phyloP scores from a whole-genome alignment of 345 rosid genomes.

The Hevea brasiliensis region DNA sequence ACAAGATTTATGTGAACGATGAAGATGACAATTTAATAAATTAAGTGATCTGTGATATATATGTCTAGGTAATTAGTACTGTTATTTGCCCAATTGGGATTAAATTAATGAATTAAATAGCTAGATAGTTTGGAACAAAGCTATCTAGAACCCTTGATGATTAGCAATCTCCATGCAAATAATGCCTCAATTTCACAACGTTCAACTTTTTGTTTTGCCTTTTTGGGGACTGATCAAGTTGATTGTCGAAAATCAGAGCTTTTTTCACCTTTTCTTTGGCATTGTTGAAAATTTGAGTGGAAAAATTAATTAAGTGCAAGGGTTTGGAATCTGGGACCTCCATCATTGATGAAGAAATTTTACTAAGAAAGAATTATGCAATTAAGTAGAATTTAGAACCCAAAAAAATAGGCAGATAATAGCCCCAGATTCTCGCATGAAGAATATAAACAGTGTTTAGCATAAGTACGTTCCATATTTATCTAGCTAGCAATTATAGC shows the following conservation, averaged over 20 bases:
- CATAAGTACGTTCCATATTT: not conserved
- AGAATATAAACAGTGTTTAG: not conserved
- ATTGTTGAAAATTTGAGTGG: no score
- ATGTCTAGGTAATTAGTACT: no score
- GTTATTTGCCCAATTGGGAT: not conserved
- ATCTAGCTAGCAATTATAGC: not conserved
- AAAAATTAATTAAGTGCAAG: no score
- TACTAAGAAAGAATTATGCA: no score
- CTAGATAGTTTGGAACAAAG: not conserved
- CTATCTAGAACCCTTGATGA: slow-evolving; percentile 11
- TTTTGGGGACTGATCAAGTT: not conserved
- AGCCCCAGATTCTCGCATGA: no score
- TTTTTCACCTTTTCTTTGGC: no score
- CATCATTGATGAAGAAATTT: no score
- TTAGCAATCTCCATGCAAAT: slow-evolving; percentile 9
- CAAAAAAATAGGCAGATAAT: no score
- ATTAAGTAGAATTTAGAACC: no score
- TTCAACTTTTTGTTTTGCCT: slow-evolving; percentile 18
- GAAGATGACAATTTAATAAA: no score
- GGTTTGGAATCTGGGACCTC: no score
- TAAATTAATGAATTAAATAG: not conserved
- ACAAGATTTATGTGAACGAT: not conserved
- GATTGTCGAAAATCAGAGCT: not conserved
- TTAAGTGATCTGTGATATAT: not conserved
- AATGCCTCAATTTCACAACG: slow-evolving; percentile 25